A percentile compares a stretch with the other conserved stretches of the same genome.
phyloP scores from a whole-genome alignment of 176 grass and related monocot genomes.

The Calamus simplicifolius region DNA sequence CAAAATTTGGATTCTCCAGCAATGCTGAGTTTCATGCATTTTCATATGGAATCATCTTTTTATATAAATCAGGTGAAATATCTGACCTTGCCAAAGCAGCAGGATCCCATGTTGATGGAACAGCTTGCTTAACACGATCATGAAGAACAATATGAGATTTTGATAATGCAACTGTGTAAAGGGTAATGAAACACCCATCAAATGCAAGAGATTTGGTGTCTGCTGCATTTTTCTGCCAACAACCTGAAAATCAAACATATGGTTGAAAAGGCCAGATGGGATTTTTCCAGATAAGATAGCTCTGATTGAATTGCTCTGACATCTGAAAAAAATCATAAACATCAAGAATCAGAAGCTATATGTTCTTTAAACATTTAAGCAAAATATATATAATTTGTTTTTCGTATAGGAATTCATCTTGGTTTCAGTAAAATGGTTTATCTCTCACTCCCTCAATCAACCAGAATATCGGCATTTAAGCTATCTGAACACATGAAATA shows the following conservation, averaged over 20 bases:
- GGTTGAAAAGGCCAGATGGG: slow-evolving; percentile 79
- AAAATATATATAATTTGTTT: too few relatives aligned
- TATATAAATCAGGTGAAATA: neutral
- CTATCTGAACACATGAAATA: too few relatives aligned
- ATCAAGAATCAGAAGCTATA: too few relatives aligned
- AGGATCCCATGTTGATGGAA: slow-evolving; percentile 94
- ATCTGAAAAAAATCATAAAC: slow-evolving; percentile 48
- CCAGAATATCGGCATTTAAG: too few relatives aligned
- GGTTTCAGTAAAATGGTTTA: too few relatives aligned
- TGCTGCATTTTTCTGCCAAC: slow-evolving; percentile 95
- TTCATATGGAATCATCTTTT: too few relatives aligned
- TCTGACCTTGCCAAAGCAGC: slow-evolving; percentile 76
- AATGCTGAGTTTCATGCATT: too few relatives aligned
- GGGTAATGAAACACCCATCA: slow-evolving; percentile 80
- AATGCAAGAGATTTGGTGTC: slow-evolving; percentile 79
- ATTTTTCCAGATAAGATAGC: slow-evolving; percentile 82
- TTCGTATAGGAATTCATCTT: too few relatives aligned
- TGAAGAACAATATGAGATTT: slow-evolving; percentile 61
- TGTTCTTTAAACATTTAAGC: too few relatives aligned
- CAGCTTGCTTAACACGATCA: slow-evolving; percentile 74
- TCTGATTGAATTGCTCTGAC: slow-evolving; percentile 99
- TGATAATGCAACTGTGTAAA: slow-evolving; percentile 79
- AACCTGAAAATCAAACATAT: slow-evolving; percentile 73
- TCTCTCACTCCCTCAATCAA: too few relatives aligned
- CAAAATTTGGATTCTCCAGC: too few relatives aligned